These are phyloP conservation scores for Musa beccarii DNA, from an alignment of 176 grass and related monocot species.

Conservation along the genomic window DNA sequence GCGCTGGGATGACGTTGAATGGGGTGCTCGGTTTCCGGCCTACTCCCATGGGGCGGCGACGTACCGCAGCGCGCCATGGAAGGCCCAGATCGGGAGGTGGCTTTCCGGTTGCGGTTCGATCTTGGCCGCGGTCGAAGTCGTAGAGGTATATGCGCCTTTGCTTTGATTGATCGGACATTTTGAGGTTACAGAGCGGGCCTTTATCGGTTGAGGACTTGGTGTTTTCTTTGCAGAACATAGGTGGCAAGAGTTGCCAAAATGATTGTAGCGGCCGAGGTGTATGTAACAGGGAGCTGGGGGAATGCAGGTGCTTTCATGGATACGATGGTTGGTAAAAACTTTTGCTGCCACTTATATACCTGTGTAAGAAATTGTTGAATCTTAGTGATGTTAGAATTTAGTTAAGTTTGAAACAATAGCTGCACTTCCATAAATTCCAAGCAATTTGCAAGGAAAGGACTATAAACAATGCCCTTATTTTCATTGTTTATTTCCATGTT, in stretches of 20 bases:
- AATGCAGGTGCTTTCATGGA: conserved; percentile 96
- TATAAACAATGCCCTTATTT: too few relatives aligned
- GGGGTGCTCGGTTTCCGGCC: conserved; percentile 25
- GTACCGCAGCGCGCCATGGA: conserved; percentile 64
- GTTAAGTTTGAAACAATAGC: neutral
- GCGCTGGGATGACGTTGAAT: neutral
- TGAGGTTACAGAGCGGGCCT: neutral
- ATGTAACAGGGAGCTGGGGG: conserved; percentile 71
- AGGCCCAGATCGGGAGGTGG: conserved; percentile 63
- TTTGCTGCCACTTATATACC: neutral
- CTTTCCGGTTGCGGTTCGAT: conserved; percentile 44
- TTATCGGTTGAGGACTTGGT: neutral
- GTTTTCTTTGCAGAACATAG: conserved; percentile 36
- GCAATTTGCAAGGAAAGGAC: too few relatives aligned
- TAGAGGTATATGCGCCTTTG: conserved; percentile 30
- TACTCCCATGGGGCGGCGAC: conserved; percentile 33
- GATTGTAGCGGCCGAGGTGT: conserved; percentile 58
- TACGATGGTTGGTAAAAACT: conserved; percentile 56
- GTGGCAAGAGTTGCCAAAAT: conserved; percentile 37
- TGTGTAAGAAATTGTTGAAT: neutral
- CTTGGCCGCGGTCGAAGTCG: conserved; percentile 34
- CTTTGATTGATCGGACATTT: neutral
- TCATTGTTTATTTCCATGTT: too few relatives aligned
- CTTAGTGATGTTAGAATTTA: neutral
- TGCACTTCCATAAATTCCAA: neutral